These are phyloP conservation scores for Dipsacomyces acuminosporus DNA, from an alignment of 371 early-diverging fungal genomes.

Conservation along the genomic window DNA sequence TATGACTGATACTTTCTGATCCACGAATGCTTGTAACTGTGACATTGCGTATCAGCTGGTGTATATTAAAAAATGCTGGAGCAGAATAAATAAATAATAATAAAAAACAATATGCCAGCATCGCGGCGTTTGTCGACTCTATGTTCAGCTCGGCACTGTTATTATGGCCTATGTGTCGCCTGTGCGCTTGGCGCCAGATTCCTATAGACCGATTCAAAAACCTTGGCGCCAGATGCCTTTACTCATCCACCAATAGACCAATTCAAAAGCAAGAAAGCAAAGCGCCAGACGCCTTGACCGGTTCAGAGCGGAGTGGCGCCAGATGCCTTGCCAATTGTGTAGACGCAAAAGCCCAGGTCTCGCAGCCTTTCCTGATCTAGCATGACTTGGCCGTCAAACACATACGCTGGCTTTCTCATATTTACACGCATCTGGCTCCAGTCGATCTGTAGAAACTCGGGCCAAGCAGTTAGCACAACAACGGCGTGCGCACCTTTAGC, in stretches of 20 bases:
- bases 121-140: no score
- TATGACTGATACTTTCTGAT: constrained; percentile 52
- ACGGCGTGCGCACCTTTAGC: constrained; percentile 73
- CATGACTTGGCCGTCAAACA: constrained; percentile 91
- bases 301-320: background rate
- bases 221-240: no score
- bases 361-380: constrained; percentile 68
- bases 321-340: constrained; percentile 68
- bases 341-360: constrained; percentile 80
- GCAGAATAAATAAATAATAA: no score
- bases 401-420: constrained; percentile 87
- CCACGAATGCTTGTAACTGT: constrained; percentile 47
- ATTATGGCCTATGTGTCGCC: no score
- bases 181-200: no score
- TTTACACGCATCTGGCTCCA: constrained; percentile 63
- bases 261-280: no score
- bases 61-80: no score
- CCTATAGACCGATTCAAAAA: no score
- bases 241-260: no score
- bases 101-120: no score
- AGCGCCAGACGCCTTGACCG: no score
- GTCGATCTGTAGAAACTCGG: constrained; percentile 81
- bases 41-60: constrained; percentile 42
- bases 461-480: constrained; percentile 89
- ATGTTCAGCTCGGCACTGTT: no score